Base-by-base conservation (phyloP, 2,329 filamentous ascomycete species). In the Fonsecaea erecta region DNA sequence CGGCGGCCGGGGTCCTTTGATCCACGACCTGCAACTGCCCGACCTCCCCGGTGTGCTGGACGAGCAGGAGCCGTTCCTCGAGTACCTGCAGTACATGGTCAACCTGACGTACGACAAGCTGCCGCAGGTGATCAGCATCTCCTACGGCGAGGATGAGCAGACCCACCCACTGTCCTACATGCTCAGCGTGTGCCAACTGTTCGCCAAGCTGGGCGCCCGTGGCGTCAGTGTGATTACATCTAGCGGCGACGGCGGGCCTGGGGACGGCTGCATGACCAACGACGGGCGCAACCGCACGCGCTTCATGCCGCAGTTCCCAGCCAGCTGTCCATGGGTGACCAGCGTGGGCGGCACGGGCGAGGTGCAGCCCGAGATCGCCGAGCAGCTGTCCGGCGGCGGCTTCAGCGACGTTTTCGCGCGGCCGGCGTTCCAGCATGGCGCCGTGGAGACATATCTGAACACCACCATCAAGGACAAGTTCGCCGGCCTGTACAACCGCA, bases 141-240 rank as follows among this genome's bases (percentile, higher is more conserved):
- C 86, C 0, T 91, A 90, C 73, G 87, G 86, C 52, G 87, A 90
- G 65, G 83, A 86, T 60, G 88, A 91, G 75, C 85, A 89, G 71
- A 83, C 84, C 6, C 80, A 90, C 0, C 88, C 88, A 0, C 72
- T 78, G 1, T 82, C 83, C 7, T 91, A 90, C 72, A 85, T 85
- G 21, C 78, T 80, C 53, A 82, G 83, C 55, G 86, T 88, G 12
- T 90, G 88, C 78, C 81, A 84, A 65, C 79, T 86, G 69, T 87
- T 89, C 71, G 85, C 84, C 48, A 83, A 88, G 71, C 85, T 90
- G 28, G 88, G 86, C 16, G 84, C 86, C 0, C 85, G 88, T 32
- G 88, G 88, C n/a, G 83, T 88, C 1, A 84, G 84, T 0, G 80
- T 90, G 16, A 79, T 92, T 61, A 86, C 87, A 67, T 82, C 84